A percentile compares a stretch with the other conserved stretches of the same genome.
Conservation (phyloP, 768 basidiomycete genomes). For the Calocera cornea region DNA sequence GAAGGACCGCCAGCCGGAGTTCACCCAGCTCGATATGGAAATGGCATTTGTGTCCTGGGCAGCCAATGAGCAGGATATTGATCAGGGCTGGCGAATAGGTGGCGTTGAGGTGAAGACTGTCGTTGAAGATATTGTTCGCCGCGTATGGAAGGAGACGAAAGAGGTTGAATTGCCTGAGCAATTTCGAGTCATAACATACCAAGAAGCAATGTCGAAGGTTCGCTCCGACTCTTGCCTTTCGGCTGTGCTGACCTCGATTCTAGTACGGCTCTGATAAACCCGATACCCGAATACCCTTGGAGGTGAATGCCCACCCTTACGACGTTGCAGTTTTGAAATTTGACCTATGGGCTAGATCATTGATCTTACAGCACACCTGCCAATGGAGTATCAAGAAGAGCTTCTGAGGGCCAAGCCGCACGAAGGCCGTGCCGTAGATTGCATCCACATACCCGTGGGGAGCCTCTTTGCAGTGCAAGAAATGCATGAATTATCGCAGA, state of each 20-base stretch:
- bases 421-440: background rate
- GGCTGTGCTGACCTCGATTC: conserved; percentile 10
- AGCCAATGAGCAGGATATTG: conserved; percentile 22
- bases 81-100: conserved; percentile 65
- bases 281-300: conserved; percentile 73
- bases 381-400: conserved; percentile 18
- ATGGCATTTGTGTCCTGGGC: conserved; percentile 90
- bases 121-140: conserved; percentile 58
- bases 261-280: conserved; percentile 96
- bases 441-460: background rate
- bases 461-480: background rate
- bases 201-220: conserved; percentile 79
- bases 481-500: background rate
- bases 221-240: conserved; percentile 10
- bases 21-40: conserved; percentile 92
- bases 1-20: conserved; percentile 91
- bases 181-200: conserved; percentile 78
- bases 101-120: conserved; percentile 67
- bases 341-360: conserved; percentile 22
- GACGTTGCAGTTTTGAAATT: conserved; percentile 11
- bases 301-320: conserved; percentile 38
- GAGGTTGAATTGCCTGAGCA: conserved; percentile 42
- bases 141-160: conserved; percentile 63
- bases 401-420: conserved; percentile 9
- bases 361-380: conserved; percentile 24